Evolutionary conservation across 2,329 filamentous ascomycete species (phyloP).

Genomic region (Fusarium aywerte): DNA sequence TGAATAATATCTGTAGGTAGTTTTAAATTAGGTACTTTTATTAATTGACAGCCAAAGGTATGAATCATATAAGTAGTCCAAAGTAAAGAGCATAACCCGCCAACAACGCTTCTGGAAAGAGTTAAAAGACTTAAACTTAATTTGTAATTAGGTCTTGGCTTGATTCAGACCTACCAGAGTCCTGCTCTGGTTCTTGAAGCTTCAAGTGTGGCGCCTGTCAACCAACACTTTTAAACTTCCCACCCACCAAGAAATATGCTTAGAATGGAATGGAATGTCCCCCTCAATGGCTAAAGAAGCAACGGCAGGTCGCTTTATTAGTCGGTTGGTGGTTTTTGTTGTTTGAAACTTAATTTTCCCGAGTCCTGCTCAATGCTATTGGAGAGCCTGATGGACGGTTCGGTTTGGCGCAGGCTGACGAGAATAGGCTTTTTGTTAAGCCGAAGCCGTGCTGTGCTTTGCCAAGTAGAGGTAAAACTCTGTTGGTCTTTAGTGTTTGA

Average conservation of each 20-base stretch:
- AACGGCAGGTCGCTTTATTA: neutral
- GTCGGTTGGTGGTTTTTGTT: neutral
- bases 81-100: neutral
- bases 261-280: neutral
- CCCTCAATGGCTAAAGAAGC: constrained; percentile 1
- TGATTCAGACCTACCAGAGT: neutral
- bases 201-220: constrained; percentile 20
- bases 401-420: neutral
- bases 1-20: constrained; percentile 14
- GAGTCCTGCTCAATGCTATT: constrained; percentile 28
- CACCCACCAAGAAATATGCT: neutral
- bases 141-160: neutral
- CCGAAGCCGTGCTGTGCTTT: constrained; percentile 3
- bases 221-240: constrained; percentile 10
- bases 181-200: constrained; percentile 1
- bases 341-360: neutral
- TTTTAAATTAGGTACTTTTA: constrained; percentile 3
- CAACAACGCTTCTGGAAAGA: neutral
- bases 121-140: neutral
- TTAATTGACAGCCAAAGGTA: constrained; percentile 18
- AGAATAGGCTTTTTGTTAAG: neutral
- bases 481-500: neutral
- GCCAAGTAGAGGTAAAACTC: neutral
- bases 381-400: constrained; percentile 26
- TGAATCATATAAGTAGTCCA: neutral